Base-by-base conservation (phyloP, 768 basidiomycete species). In the Clitopilus passeckerianus region DNA sequence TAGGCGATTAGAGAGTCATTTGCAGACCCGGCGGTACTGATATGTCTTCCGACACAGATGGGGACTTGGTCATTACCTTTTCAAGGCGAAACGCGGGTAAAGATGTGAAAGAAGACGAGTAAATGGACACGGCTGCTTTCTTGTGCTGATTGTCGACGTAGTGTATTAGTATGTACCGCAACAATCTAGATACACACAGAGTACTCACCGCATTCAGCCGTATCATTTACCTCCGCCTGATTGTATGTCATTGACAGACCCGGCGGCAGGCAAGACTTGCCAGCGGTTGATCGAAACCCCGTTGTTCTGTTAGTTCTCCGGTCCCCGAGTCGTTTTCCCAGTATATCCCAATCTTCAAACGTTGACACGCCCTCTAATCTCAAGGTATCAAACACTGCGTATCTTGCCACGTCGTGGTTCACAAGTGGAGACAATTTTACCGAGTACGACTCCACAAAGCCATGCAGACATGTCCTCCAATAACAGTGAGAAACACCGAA, bases 41-140 rank as follows among this genome's bases (percentile, higher is more conserved):
- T 23, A 60, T 35, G 15, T 24, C 54, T 20, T 33, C 34, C 59
- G 59, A 46, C 27, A 1, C 60, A 84, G 82, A 67, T 84, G 81
- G 81, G 83, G 84, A 10, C 71, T 84, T 5, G 83, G 81, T 0
- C 82, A 83, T 64, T 85, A 85, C 63, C 68, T 83, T 10, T 84
- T 84, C 70, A 82, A 77, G 63, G 68, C 66, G 10, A 71, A 70
- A 53, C n/a, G 34, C 23, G 22, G 22, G 46, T 50, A 22, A 23
- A 50, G 22, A 9, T 50, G 10, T 18, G 1, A 12, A 41, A 15
- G 37, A 41, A 23, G 16, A 50, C 46, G 16, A 50, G 18, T 50
- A 20, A 23, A 20, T 20, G 22, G 9, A 50, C 46, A 50, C 9
- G 18, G 55, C 34, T 14, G 18, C 16, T 15, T 24, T 23, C 34